phyloP scores from a whole-genome alignment of 1,284 basidiomycete species.

The Puccinia hordei region DNA sequence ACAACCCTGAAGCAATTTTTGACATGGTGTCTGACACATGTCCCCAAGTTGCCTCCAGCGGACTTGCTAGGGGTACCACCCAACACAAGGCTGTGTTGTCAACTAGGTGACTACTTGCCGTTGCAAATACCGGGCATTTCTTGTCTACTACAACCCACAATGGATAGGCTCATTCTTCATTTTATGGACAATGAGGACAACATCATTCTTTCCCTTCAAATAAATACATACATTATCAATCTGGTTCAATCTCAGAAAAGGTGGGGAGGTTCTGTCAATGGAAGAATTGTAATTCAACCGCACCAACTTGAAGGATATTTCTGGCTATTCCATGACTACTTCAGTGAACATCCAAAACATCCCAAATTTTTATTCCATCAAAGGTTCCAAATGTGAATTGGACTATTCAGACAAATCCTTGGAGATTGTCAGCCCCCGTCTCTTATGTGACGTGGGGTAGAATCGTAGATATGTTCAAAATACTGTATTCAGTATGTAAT shows the following conservation, averaged over 20 bases:
- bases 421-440: too few species aligned
- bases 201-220: too few species aligned
- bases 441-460: too few species aligned
- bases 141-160: too few species aligned
- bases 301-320: neutral
- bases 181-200: too few species aligned
- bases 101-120: neutral
- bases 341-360: neutral
- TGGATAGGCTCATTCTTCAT: too few species aligned
- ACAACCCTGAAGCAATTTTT: neutral
- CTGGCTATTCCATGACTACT: too few species aligned
- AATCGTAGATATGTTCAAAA: too few species aligned
- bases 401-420: neutral
- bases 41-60: neutral
- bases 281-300: neutral
- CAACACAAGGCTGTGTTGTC: neutral
- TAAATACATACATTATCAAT: too few species aligned
- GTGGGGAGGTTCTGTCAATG: neutral
- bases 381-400: slow-evolving; percentile 7
- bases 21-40: too few species aligned
- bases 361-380: neutral
- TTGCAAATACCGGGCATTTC: too few species aligned
- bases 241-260: neutral
- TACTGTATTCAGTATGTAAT: too few species aligned
- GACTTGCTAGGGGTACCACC: neutral